These are phyloP conservation scores for Phialophora expanda DNA, from an alignment of 2,329 filamentous ascomycete species.

Conservation along the genomic window DNA sequence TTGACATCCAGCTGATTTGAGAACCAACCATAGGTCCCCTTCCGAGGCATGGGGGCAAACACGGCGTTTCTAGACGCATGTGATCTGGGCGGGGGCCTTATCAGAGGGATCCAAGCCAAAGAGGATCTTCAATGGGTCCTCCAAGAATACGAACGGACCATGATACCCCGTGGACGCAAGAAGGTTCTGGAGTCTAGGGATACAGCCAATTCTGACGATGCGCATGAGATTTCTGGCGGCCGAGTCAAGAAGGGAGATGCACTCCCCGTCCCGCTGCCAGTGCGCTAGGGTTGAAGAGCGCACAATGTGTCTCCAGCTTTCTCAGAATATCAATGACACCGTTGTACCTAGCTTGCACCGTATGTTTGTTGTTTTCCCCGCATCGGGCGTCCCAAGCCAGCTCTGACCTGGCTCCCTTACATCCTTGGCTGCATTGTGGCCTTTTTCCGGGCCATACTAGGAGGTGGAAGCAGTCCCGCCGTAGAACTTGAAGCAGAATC, in stretches of 20 bases:
- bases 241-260: not conserved
- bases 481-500: no score
- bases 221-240: constrained; percentile 8
- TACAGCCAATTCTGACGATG: constrained; percentile 9
- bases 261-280: not conserved
- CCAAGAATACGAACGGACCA: constrained; percentile 4
- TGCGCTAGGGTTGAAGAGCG: not conserved
- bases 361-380: no score
- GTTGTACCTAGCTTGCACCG: no score
- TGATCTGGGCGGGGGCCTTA: constrained; percentile 18
- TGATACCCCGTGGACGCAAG: constrained; percentile 11
- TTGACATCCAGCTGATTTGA: no score
- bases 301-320: no score
- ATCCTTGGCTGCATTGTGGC: no score
- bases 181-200: constrained; percentile 4
- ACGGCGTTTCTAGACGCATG: constrained; percentile 13
- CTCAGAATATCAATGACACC: no score
- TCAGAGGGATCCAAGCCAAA: constrained; percentile 1
- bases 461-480: no score
- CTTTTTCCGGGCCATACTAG: no score
- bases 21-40: constrained; percentile 5
- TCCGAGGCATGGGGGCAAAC: constrained; percentile 17
- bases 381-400: no score
- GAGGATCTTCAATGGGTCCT: constrained; percentile 11
- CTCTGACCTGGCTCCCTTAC: no score